Percentiles rank a stretch among this genome's conserved stretches.
phyloP scores from a whole-genome alignment of 306 rosid species.

The Betula pendula region DNA sequence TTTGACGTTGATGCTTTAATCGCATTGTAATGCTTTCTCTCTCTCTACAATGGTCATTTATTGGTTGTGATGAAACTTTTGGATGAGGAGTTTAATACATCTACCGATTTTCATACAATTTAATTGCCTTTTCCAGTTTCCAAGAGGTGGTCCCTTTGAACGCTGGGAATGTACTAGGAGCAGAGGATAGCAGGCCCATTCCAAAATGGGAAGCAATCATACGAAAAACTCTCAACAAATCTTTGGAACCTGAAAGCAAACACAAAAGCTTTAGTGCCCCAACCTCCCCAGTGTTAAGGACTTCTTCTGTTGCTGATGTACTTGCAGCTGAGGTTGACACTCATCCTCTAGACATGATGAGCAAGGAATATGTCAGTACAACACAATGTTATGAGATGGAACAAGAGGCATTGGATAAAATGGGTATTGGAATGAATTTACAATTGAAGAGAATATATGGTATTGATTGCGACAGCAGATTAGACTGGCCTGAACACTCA shows the following conservation, averaged over 20 bases:
- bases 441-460: conserved; percentile 63
- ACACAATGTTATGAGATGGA: conserved; percentile 35
- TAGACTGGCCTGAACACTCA: conserved; percentile 93
- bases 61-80: conserved; percentile 13
- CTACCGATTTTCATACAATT: conserved; percentile 11
- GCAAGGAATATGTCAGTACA: conserved; percentile 35
- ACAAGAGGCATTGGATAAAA: conserved; percentile 40
- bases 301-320: conserved; percentile 75
- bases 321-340: conserved; percentile 56
- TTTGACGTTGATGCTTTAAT: not conserved
- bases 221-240: conserved; percentile 72
- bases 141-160: conserved; percentile 96
- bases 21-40: not conserved
- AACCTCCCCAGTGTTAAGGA: conserved; percentile 78
- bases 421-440: conserved; percentile 44
- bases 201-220: conserved; percentile 92
- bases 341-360: conserved; percentile 49
- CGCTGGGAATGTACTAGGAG: conserved; percentile 94
- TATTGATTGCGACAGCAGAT: conserved; percentile 47
- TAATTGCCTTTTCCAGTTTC: conserved; percentile 48
- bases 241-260: conserved; percentile 60
- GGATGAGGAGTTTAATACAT: conserved; percentile 19
- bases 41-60: not conserved
- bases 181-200: conserved; percentile 79
- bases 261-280: conserved; percentile 88